Base-by-base conservation (phyloP, 2,329 filamentous ascomycete genomes). In the Trichoderma sp. region DNA sequence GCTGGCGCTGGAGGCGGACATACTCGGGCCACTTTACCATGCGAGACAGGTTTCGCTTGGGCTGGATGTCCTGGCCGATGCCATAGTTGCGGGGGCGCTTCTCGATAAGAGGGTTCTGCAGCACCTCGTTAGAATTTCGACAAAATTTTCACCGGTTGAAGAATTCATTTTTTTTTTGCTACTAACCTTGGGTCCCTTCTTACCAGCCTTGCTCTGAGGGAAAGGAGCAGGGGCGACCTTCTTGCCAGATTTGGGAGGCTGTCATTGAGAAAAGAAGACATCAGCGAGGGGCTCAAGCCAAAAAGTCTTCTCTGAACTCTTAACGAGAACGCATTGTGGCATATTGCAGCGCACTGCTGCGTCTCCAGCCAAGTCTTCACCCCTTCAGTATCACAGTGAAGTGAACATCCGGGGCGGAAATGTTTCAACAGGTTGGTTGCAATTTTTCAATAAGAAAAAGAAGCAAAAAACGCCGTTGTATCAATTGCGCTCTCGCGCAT, bases 11-110 rank as follows among this genome's bases (percentile, higher is more conserved):
- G 74, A 98, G 94, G 79, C 94, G 95, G 84, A 99, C 92, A 85
- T 98, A 98, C 87, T 96, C 93, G 83, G 96, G 96, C 96, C 96
- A 99, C 89, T 96, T 96, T 80, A 99, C 94, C 93, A 99, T 97
- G 83, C 94, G 94, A 78, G 91, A 93, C 73, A 97, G 89, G 88
- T 99, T 98, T 82, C 94, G 92, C 82, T 89, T 90, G 79, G 95
- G 94, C 87, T 98, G 96, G 85, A 98, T 94, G 86, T 97, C 95
- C 89, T 98, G 94, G 82, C 96, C 96, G 82, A 99, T 97, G 82
- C 95, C 96, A 85, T 89, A 99, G 93, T 99, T 99, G 81, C 92
- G 92, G 79, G 93, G 85, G 79, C 94, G 93, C 89, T 96, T 97
- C 93, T 99, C 96, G 85, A 99, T 90, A 82, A 99, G 94, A 83